Percentiles rank a stretch among this genome's conserved stretches.
phyloP scores from a whole-genome alignment of 176 grass and related monocot genomes.

The Elymus sibiricus region DNA sequence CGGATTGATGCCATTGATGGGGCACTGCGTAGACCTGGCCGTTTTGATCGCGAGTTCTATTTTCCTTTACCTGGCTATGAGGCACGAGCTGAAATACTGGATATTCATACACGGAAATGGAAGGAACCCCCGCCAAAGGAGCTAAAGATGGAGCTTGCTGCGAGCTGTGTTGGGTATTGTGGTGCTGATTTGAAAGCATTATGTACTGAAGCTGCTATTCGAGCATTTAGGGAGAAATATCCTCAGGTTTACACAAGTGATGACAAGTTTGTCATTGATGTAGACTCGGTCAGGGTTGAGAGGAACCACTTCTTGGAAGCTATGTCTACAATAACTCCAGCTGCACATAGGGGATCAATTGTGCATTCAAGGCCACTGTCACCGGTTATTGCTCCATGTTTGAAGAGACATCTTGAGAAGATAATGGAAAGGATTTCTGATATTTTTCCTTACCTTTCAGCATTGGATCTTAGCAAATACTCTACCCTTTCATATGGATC shows the following conservation, averaged over 20 bases:
- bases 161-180: conserved; percentile 98
- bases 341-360: conserved; percentile 86
- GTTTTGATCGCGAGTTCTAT: conserved; percentile 96
- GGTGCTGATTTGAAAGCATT: conserved; percentile 97
- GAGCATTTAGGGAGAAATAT: conserved; percentile 97
- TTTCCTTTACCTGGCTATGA: conserved; percentile 97
- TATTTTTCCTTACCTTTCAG: conserved; percentile 77
- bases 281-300: conserved; percentile 75
- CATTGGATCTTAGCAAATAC: conserved; percentile 61
- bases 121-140: conserved; percentile 80
- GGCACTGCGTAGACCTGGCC: conserved; percentile 90
- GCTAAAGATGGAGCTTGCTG: conserved; percentile 91
- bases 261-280: conserved; percentile 99
- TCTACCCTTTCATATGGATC: conserved; percentile 73
- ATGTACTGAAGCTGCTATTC: conserved; percentile 96
- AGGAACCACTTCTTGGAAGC: conserved; percentile 98
- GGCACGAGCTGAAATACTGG: conserved; percentile 85
- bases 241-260: conserved; percentile 99
- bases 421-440: conserved; percentile 82
- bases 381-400: conserved; percentile 70
- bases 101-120: conserved; percentile 99
- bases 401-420: conserved; percentile 81
- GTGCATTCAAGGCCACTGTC: conserved; percentile 93
- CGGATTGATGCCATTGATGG: conserved; percentile 99
- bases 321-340: conserved; percentile 96